Evolutionary conservation across 352 stramenopile species (phyloP).

Genomic region (Blastocystis sp.): DNA sequence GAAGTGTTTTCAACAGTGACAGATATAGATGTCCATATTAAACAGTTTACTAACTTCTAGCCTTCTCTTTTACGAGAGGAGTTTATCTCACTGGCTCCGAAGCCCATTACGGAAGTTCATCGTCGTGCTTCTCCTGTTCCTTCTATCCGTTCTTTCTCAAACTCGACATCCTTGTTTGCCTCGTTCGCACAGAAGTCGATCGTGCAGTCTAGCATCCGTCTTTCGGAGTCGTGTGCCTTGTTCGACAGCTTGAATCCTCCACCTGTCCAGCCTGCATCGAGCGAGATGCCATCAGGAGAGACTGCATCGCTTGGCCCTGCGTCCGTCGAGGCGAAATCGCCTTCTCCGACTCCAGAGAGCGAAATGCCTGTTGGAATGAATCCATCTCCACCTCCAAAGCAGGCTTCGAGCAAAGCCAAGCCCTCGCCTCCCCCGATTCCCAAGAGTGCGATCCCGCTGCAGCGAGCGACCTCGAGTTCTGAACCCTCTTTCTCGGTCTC

Average conservation of each 20-base stretch:
- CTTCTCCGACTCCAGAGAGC: neutral
- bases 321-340: neutral
- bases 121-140: neutral
- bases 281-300: neutral
- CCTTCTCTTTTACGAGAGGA: neutral
- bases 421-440: neutral
- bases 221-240: neutral
- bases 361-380: neutral
- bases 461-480: neutral
- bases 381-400: neutral
- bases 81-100: neutral
- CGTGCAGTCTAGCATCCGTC: neutral
- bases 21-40: neutral
- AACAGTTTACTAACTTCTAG: neutral
- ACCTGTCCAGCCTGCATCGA: neutral
- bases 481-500: neutral
- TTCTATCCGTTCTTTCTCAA: neutral
- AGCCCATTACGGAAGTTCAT: neutral
- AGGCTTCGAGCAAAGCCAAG: neutral
- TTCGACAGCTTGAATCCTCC: neutral
- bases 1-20: neutral
- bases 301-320: neutral
- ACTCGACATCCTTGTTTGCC: slow-evolving; percentile 12
- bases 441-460: neutral
- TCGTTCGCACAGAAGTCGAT: neutral